Conservation (phyloP, 2,329 filamentous ascomycete genomes). For the Ophiostoma quercus region DNA sequence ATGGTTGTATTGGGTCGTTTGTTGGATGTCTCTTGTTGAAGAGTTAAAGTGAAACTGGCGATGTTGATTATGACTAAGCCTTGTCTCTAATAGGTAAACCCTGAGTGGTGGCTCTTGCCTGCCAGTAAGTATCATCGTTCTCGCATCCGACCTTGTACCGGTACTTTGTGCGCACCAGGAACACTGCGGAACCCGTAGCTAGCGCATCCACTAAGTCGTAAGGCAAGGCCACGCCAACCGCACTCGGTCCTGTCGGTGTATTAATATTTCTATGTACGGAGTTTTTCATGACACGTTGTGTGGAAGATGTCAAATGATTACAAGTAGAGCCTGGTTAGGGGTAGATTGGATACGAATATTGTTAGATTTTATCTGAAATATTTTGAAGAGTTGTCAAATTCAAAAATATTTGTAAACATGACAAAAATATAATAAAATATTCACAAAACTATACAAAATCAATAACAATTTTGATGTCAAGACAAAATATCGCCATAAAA, state of each 20-base stretch:
- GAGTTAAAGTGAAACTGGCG: neutral
- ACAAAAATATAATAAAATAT: neutral
- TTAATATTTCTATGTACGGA: conserved; percentile 2
- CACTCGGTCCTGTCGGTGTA: neutral
- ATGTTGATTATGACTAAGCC: neutral
- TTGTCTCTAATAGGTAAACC: neutral
- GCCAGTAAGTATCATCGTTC: neutral
- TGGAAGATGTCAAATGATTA: neutral
- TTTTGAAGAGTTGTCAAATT: neutral
- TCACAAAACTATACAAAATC: neutral
- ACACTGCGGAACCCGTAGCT: conserved; percentile 8
- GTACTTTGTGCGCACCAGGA: conserved; percentile 7
- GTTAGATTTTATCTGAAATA: neutral
- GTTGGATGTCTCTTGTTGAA: neutral
- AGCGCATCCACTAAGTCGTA: neutral
- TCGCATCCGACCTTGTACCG: conserved; percentile 2
- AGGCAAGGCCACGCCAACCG: conserved; percentile 4
- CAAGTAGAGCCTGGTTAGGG: too few relatives aligned
- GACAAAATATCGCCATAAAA: too few relatives aligned
- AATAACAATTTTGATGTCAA: neutral
- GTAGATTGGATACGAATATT: neutral
- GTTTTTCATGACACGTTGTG: conserved; percentile 8
- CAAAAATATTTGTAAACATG: neutral
- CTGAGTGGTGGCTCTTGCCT: neutral
- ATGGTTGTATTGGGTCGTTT: neutral